These are phyloP conservation scores for Rhododendron vialii DNA, from an alignment of 148 eudicot genomes.

Conservation along the genomic window DNA sequence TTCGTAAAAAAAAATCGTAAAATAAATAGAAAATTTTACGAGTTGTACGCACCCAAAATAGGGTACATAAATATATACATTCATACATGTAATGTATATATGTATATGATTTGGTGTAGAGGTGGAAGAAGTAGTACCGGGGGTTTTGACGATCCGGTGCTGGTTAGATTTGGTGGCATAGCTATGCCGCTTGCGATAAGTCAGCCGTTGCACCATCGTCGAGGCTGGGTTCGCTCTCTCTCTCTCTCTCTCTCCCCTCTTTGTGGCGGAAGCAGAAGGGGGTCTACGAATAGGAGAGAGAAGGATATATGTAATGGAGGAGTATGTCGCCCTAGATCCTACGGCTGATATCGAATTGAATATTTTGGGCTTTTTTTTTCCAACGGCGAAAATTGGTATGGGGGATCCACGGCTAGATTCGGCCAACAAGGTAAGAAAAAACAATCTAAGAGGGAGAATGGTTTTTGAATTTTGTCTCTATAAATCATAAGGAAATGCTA, in stretches of 20 bases:
- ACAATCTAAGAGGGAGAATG: too few relatives aligned
- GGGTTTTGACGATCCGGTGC: slow-evolving; percentile 64
- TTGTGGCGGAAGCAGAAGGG: neutral
- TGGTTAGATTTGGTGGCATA: slow-evolving; percentile 73
- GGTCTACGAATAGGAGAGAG: neutral
- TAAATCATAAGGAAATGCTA: too few relatives aligned
- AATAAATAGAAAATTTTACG: too few relatives aligned
- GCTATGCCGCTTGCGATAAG: slow-evolving; percentile 54
- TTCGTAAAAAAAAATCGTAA: too few relatives aligned
- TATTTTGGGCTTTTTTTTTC: too few relatives aligned
- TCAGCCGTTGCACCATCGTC: slow-evolving; percentile 58
- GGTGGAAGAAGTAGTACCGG: slow-evolving; percentile 28
- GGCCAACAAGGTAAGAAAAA: neutral
- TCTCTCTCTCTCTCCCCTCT: slow-evolving; percentile 16
- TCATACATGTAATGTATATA: too few relatives aligned
- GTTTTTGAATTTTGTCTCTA: too few relatives aligned
- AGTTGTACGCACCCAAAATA: too few relatives aligned
- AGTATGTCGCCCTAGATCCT: neutral
- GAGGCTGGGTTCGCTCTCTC: neutral
- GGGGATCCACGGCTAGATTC: neutral
- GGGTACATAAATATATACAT: too few relatives aligned
- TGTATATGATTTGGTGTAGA: too few relatives aligned
- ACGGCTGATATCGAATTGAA: neutral
- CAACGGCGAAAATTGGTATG: neutral
- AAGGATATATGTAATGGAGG: neutral